Conservation (phyloP, 345 rosid genomes). For the Jatropha curcas region DNA sequence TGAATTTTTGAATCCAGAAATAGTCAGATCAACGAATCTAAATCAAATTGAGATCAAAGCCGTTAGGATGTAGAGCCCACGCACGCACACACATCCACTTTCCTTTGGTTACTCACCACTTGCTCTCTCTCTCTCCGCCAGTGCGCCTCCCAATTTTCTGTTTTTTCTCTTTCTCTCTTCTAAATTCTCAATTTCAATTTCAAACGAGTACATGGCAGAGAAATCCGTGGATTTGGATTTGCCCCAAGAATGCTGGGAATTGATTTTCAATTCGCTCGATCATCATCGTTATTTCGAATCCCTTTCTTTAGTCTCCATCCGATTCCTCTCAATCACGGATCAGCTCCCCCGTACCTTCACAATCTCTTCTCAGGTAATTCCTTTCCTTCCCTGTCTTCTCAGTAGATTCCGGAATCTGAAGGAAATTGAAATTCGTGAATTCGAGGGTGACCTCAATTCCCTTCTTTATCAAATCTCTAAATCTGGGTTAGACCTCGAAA, state of each 20-base stretch:
- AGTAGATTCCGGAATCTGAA: conserved; percentile 55
- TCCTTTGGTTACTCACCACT: too few relatives aligned
- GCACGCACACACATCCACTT: too few relatives aligned
- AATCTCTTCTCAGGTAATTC: conserved; percentile 36
- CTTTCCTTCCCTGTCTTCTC: conserved; percentile 44
- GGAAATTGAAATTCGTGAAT: conserved; percentile 34
- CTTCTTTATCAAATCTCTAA: conserved; percentile 44
- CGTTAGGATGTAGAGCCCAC: too few relatives aligned
- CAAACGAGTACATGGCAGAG: too few relatives aligned
- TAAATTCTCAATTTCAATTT: too few relatives aligned
- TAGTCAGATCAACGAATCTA: too few relatives aligned
- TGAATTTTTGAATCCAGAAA: too few relatives aligned
- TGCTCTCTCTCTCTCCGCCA: too few relatives aligned
- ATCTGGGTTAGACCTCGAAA: conserved; percentile 45
- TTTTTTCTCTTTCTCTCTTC: too few relatives aligned
- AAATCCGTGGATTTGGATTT: conserved; percentile 36
- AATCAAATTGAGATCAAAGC: too few relatives aligned
- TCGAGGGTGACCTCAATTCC: conserved; percentile 17
- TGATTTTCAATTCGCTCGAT: conserved; percentile 42
- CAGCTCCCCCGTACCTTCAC: conserved; percentile 52
- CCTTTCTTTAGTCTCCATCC: conserved; percentile 53
- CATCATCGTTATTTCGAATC: conserved; percentile 54
- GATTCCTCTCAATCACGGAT: conserved; percentile 56
- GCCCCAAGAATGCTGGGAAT: conserved; percentile 80
- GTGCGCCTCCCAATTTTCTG: too few relatives aligned